A percentile compares a stretch with the other conserved stretches of the same genome.
Conservation (phyloP, 495 filamentous ascomycete genomes). For the Trichoderma virens region DNA sequence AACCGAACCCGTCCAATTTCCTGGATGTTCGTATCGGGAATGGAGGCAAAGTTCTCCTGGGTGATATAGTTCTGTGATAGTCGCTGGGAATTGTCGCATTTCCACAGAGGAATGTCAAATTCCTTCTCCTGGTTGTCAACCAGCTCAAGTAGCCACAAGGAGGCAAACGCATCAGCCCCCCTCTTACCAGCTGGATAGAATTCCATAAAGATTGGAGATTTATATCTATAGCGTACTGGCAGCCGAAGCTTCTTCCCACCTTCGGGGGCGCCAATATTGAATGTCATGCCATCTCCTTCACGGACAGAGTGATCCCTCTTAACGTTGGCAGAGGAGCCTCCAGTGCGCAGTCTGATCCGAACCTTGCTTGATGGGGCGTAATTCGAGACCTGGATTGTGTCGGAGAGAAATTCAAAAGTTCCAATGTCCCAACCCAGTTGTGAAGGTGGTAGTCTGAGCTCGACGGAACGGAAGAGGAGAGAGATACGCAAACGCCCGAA, state of each 20-base stretch:
- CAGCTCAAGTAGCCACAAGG: slow-evolving; percentile 79
- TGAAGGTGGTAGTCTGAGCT: slow-evolving; percentile 69
- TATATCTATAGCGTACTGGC: slow-evolving; percentile 82
- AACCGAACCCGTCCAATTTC: slow-evolving; percentile 79
- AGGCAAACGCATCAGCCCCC: slow-evolving; percentile 62
- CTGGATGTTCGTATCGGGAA: slow-evolving; percentile 58
- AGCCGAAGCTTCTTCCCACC: slow-evolving; percentile 54
- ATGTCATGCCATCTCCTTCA: slow-evolving; percentile 50
- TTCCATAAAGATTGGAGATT: slow-evolving; percentile 82
- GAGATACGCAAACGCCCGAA: slow-evolving; percentile 89
- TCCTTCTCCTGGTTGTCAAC: slow-evolving; percentile 66
- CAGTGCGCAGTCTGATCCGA: slow-evolving; percentile 75
- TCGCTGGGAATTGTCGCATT: slow-evolving; percentile 60
- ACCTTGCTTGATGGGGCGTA: slow-evolving; percentile 58
- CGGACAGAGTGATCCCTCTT: slow-evolving; percentile 47
- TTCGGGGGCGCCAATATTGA: slow-evolving; percentile 48
- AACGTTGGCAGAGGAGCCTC: slow-evolving; percentile 72
- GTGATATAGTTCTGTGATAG: slow-evolving; percentile 90
- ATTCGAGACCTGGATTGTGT: slow-evolving; percentile 49
- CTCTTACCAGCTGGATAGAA: slow-evolving; percentile 64
- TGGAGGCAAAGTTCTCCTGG: slow-evolving; percentile 53
- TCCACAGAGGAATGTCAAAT: slow-evolving; percentile 83
- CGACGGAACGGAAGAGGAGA: slow-evolving; percentile 76
- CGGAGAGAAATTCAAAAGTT: slow-evolving; percentile 75
- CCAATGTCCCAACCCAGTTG: slow-evolving; percentile 87